A percentile compares a stretch with the other conserved stretches of the same genome.
phyloP scores from a whole-genome alignment of 371 early-diverging fungal genomes.

The Syncephalastrum racemosum region DNA sequence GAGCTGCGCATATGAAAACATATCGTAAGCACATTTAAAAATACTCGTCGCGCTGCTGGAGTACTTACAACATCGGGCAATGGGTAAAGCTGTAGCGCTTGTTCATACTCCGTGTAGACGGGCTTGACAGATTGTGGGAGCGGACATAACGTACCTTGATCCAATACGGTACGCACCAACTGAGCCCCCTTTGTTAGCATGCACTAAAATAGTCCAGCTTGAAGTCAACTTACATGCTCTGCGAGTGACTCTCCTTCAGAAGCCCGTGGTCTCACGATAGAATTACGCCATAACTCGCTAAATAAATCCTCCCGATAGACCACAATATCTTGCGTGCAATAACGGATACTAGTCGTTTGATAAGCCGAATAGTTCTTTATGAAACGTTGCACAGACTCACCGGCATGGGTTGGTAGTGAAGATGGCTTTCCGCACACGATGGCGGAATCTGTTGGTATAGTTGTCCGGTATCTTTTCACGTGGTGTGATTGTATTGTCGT shows the following conservation, averaged over 20 bases:
- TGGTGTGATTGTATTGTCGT: too few species aligned
- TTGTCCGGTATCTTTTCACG: too few species aligned
- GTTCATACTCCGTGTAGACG: constrained; percentile 78
- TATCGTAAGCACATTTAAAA: not conserved
- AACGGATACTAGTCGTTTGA: constrained; percentile 59
- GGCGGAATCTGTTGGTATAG: constrained; percentile 33
- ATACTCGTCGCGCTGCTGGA: not conserved
- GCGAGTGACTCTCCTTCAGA: constrained; percentile 52
- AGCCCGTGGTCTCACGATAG: constrained; percentile 58
- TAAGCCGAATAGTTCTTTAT: too few species aligned
- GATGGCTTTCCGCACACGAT: constrained; percentile 54
- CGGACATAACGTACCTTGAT: constrained; percentile 85
- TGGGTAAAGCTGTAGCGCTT: constrained; percentile 84
- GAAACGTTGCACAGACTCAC: constrained; percentile 23
- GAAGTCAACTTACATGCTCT: constrained; percentile 52
- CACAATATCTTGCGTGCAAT: constrained; percentile 85
- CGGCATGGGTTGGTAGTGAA: constrained; percentile 88
- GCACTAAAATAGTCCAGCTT: not conserved
- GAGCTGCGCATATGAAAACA: constrained; percentile 46
- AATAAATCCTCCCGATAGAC: constrained; percentile 84
- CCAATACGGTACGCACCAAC: constrained; percentile 82
- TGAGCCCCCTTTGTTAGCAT: constrained; percentile 22
- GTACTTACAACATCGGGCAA: constrained; percentile 76
- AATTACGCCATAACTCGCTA: constrained; percentile 74
- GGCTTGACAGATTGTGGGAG: constrained; percentile 75